These are phyloP conservation scores for Tulasnella sp. DNA, from an alignment of 768 basidiomycete genomes.

Conservation along the genomic window DNA sequence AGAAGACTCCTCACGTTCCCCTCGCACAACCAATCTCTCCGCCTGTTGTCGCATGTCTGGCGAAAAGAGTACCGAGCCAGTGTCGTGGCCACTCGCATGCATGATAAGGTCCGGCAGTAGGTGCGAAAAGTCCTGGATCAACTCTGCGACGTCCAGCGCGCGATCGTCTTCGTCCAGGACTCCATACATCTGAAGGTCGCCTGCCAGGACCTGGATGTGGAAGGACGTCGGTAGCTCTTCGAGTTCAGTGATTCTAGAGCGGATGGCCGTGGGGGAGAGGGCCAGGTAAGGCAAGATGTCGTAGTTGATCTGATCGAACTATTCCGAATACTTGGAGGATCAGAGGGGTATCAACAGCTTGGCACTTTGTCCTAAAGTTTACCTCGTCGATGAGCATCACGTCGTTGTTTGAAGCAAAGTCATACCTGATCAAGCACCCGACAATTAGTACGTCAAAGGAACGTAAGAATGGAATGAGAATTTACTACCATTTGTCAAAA, in stretches of 20 bases:
- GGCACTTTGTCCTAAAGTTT: too few relatives aligned
- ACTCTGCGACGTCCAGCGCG: constrained; percentile 3
- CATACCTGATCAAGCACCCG: background rate
- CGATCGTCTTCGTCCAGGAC: background rate
- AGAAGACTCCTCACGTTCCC: constrained; percentile 10
- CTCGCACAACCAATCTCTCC: background rate
- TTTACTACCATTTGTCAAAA: constrained; percentile 71
- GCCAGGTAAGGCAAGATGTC: constrained; percentile 38
- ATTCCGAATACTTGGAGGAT: too few relatives aligned
- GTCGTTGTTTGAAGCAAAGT: constrained; percentile 28
- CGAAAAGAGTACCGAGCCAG: constrained; percentile 8
- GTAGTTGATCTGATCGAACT: constrained; percentile 40
- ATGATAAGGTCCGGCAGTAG: constrained; percentile 13
- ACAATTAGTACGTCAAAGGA: background rate
- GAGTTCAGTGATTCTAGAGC: constrained; percentile 9
- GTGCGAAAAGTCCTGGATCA: constrained; percentile 12
- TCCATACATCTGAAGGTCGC: background rate
- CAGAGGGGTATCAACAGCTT: too few relatives aligned
- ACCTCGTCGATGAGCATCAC: constrained; percentile 41
- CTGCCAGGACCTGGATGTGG: constrained; percentile 13
- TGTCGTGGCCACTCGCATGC: constrained; percentile 10
- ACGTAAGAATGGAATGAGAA: background rate
- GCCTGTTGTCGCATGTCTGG: constrained; percentile 15
- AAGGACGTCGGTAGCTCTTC: background rate
- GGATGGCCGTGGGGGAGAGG: constrained; percentile 24